Evolutionary conservation across 139 green algal species (phyloP), one percentile per base, ranked within the genome.

Genomic region (Chlorella sp.): DNA sequence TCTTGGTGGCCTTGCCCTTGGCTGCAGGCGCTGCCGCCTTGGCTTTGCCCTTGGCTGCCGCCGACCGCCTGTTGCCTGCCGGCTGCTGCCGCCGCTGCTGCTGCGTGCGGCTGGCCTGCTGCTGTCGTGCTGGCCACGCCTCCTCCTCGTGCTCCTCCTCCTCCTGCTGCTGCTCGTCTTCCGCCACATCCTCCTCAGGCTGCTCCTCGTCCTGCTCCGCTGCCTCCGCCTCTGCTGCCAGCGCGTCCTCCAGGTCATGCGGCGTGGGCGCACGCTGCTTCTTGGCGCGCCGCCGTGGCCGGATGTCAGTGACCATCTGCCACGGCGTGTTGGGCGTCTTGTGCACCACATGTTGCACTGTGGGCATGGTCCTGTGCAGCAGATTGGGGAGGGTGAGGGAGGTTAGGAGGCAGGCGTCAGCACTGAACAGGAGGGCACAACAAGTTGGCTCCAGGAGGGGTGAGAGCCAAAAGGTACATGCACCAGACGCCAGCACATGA

Each of bases 341-440:
- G 54, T 88, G 84, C 40, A 79, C 75, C 48, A 86, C 68, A 8
- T 81, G 58, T 14, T 28, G 46, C 40, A 90, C 80, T 3, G 87
- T 90, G 48, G 87, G 87, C 87, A 90, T 88, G 13, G 87, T 90
- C 83, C 75, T 83, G n/a, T n/a, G 73, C 43, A 54, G 48, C 56
- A 73, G 14, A 7, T 16, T 13, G 32, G 34, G 20, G 74, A 16
- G 69, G 34, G 46, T 8, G 60, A 22, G 54, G 28, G 0, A 54
- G 38, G 5, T 38, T 9, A 73, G 48, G 54, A 38, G 51, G 11
- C 46, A 60, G 51, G 32, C 24, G 32, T 48, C n/a, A 30, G 34
- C 51, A 24, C n/a, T 30, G 16, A 34, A n/a, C 32, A 1, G 6
- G 26, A 65, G 73, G 44, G 30, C 1, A 34, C 62, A 11, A 11